These are phyloP conservation scores for Hyphopichia pseudoburtonii DNA, from an alignment of 1,139 yeast species.

Conservation along the genomic window DNA sequence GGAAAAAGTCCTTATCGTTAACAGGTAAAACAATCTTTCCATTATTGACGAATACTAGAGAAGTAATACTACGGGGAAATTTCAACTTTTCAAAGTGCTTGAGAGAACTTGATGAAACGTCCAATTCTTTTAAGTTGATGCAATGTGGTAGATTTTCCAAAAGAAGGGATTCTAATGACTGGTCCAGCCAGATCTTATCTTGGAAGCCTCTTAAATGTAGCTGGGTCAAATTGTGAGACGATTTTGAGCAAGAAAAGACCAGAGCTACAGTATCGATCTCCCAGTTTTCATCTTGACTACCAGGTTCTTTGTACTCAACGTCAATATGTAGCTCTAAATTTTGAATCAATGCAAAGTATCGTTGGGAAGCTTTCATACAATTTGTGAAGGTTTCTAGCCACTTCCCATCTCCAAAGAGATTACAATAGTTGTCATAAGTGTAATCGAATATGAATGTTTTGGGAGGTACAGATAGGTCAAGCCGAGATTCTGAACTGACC, in stretches of 20 bases:
- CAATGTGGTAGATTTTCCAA: background rate
- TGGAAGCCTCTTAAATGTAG: slow-evolving; percentile 9
- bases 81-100: slow-evolving; percentile 10
- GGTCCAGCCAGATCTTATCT: background rate
- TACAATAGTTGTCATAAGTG: slow-evolving; percentile 9
- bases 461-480: slow-evolving; percentile 5
- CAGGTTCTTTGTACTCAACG: slow-evolving; percentile 12
- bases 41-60: slow-evolving; percentile 15
- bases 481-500: background rate
- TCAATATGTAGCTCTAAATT: slow-evolving; percentile 15
- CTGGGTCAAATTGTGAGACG: slow-evolving; percentile 12
- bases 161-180: background rate
- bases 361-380: slow-evolving; percentile 2
- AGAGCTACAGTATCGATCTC: slow-evolving; percentile 8
- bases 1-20: slow-evolving; percentile 10
- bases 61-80: slow-evolving; percentile 12
- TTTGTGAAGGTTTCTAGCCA: slow-evolving; percentile 3
- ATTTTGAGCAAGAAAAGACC: slow-evolving; percentile 8
- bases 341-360: slow-evolving; percentile 8
- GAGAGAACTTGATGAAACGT: slow-evolving; percentile 6
- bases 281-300: slow-evolving; percentile 5
- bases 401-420: too few species aligned
- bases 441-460: slow-evolving; percentile 2
- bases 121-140: slow-evolving; percentile 8
- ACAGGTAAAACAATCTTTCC: slow-evolving; percentile 12